Base-by-base conservation (phyloP, 2,329 filamentous ascomycete species). In the Dissoconium aciculare region DNA sequence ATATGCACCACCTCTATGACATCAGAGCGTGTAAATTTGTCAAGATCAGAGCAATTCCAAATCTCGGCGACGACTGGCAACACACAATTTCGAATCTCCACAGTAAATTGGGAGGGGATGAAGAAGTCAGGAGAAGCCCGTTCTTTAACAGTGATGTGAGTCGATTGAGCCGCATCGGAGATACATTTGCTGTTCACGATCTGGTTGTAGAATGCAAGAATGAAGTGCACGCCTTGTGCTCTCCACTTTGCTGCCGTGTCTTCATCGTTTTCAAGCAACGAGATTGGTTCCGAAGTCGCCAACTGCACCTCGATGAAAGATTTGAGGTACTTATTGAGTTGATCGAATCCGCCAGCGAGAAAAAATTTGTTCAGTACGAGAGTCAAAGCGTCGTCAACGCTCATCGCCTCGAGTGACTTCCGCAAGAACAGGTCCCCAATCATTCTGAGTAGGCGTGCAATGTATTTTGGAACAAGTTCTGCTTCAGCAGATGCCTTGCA, bases 291-390 rank as follows among this genome's bases (percentile, higher is more conserved):
- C n/a, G 19, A n/a, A 8, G 8, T n/a, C n/a, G 8, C 8, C n/a
- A n/a, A n/a, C 9, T 52, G 33, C 11, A 47, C 31, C 11, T 49
- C 38, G 26, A 45, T 37, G 28, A 50, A 51, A 5, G 39, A 30
- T 15, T 40, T 31, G 9, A 54, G 41, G 21, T 43, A 43, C 5
- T 67, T 60, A 43, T 81, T 83, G 37, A 95, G 59, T 4, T 73
- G 66, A 5, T 74, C 67, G 35, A 98, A 66, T 0, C 89, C 87
- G 23, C 73, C 74, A 28, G 74, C 69, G 36, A 82, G 75, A 53
- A 85, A 87, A 60, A 98, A 94, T 1, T 83, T 79, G 33, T 85
- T 68, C 14, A 98, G 64, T 19, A 95, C 75, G 15, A 89, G 68
- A 26, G 83, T 78, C 38, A 75, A 51, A 30, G 48, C 47, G 30